Conservation (phyloP, 2,329 filamentous ascomycete genomes). For the Colletotrichum sp. region DNA sequence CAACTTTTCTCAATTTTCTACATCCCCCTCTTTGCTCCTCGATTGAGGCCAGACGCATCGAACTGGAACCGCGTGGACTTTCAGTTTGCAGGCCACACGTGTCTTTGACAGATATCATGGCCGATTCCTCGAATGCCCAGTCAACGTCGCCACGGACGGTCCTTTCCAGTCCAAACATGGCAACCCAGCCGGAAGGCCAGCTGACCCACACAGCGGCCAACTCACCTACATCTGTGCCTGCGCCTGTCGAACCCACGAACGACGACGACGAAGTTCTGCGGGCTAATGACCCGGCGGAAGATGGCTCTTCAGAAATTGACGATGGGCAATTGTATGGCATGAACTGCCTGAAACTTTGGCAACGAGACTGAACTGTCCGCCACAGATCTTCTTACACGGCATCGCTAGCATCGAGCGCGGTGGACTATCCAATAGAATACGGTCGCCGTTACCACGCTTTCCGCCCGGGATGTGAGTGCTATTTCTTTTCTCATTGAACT, state of each 20-base stretch:
- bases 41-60: background rate
- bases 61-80: accelerated
- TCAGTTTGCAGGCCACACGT: background rate
- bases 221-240: background rate
- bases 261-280: background rate
- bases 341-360: background rate
- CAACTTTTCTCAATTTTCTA: background rate
- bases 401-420: background rate
- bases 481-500: too few relatives aligned
- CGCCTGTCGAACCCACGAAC: background rate
- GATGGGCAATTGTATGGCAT: background rate
- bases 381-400: background rate
- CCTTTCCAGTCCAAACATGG: background rate
- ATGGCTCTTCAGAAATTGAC: background rate
- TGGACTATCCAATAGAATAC: background rate
- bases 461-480: background rate
- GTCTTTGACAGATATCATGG: background rate
- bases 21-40: background rate
- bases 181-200: background rate
- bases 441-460: background rate
- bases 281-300: background rate
- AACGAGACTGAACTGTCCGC: background rate
- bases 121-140: background rate
- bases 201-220: background rate
- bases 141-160: background rate